These are phyloP conservation scores for Naganishia antarctica DNA, from an alignment of 768 basidiomycete genomes.

Conservation along the genomic window DNA sequence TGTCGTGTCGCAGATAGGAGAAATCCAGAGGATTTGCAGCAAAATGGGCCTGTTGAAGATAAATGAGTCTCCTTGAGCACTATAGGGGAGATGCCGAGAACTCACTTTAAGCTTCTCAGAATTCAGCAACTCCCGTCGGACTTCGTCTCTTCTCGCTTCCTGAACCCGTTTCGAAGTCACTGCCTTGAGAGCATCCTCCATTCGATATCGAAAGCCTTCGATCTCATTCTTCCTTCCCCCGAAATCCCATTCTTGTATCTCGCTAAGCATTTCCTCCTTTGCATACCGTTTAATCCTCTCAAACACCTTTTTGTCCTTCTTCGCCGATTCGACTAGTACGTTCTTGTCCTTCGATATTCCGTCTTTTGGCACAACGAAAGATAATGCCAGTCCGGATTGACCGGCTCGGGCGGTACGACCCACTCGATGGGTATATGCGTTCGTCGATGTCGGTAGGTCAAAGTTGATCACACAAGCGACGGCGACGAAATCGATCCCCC, in stretches of 20 bases:
- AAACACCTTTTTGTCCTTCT: conserved; percentile 72
- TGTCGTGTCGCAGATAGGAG: conserved; percentile 88
- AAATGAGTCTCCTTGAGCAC: conserved; percentile 20
- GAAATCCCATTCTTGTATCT: conserved; percentile 83
- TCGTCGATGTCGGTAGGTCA: conserved; percentile 82
- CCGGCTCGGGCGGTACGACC: conserved; percentile 96
- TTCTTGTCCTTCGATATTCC: conserved; percentile 52
- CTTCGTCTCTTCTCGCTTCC: conserved; percentile 88
- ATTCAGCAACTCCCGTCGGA: conserved; percentile 87
- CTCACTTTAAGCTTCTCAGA: conserved; percentile 92
- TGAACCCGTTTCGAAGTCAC: conserved; percentile 80
- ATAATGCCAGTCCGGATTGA: conserved; percentile 82
- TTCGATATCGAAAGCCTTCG: conserved; percentile 93
- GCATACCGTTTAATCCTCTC: conserved; percentile 65
- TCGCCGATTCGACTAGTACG: conserved; percentile 67
- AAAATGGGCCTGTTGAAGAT: conserved; percentile 72
- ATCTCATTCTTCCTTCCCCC: conserved; percentile 79
- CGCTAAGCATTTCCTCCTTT: conserved; percentile 59
- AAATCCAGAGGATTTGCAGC: conserved; percentile 93
- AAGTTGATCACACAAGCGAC: conserved; percentile 98
- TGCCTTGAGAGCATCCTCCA: conserved; percentile 88
- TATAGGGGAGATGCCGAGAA: background rate
- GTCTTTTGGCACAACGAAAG: conserved; percentile 64
- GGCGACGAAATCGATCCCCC: conserved; percentile 94
- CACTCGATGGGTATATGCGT: conserved; percentile 88